These are phyloP conservation scores for Cercophora samala DNA, from an alignment of 495 filamentous ascomycete genomes.

Conservation along the genomic window DNA sequence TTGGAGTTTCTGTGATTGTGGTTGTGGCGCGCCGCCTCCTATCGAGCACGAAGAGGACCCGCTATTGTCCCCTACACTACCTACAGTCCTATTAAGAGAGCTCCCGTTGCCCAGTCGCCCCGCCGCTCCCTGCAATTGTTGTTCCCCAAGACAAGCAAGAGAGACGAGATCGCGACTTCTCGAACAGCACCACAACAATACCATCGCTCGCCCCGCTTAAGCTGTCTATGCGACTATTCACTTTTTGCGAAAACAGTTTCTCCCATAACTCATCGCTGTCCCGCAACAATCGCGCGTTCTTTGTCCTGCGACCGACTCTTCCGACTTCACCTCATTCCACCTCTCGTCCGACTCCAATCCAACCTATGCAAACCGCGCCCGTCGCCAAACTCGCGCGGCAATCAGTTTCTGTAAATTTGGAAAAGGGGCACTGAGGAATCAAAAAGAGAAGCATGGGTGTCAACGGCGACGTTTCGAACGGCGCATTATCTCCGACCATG, in stretches of 20 bases:
- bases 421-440: background rate
- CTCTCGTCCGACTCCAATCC: background rate
- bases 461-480: slow-evolving; percentile 31
- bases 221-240: background rate
- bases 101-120: slow-evolving; percentile 20
- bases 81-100: slow-evolving; percentile 1
- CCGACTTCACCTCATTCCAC: background rate
- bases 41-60: background rate
- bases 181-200: background rate
- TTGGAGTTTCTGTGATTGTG: background rate
- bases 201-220: background rate
- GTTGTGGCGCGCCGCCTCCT: background rate
- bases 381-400: background rate
- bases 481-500: slow-evolving; percentile 28
- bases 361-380: background rate
- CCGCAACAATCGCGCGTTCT: slow-evolving; percentile 1
- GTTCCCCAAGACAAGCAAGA: slow-evolving; percentile 7
- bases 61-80: too few relatives aligned
- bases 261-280: slow-evolving; percentile 3
- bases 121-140: slow-evolving; percentile 17
- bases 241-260: background rate
- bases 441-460: slow-evolving; percentile 33
- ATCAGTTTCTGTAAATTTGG: background rate
- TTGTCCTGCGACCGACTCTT: slow-evolving; percentile 9
- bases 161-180: slow-evolving; percentile 1